Evolutionary conservation across 2,329 filamentous ascomycete species (phyloP).

Genomic region (Phaeophleospora eucalypticola): DNA sequence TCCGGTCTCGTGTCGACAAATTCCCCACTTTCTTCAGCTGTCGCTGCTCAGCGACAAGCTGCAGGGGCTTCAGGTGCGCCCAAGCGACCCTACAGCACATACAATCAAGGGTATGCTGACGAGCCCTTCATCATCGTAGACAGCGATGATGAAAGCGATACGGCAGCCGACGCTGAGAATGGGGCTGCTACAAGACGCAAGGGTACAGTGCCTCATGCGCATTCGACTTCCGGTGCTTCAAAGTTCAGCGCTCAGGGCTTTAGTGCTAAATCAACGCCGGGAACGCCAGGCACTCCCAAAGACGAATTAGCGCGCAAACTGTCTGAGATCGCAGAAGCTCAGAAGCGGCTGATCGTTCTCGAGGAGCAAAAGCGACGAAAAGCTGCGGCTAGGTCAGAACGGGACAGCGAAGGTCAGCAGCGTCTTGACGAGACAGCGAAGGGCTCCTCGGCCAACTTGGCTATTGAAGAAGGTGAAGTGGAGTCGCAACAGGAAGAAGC

Average conservation of each 20-base stretch:
- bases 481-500: not conserved
- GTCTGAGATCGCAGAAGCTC: constrained; percentile 23
- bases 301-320: constrained; percentile 18
- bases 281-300: constrained; percentile 10
- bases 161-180: constrained; percentile 28
- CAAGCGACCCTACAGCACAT: constrained; percentile 62
- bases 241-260: not conserved
- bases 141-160: constrained; percentile 53
- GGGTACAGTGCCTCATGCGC: no score
- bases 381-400: not conserved
- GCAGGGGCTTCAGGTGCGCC: not conserved
- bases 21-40: not conserved
- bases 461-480: not conserved
- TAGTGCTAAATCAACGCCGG: constrained; percentile 15
- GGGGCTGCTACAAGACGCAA: not conserved
- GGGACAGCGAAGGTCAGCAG: no score
- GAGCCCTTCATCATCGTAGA: constrained; percentile 77
- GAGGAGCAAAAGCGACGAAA: constrained; percentile 35
- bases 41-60: not conserved
- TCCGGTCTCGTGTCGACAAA: not conserved
- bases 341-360: constrained; percentile 40
- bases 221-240: no score
- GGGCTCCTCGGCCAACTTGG: no score
- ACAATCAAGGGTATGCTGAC: constrained; percentile 45
- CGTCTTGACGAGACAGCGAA: no score